Base-by-base conservation (phyloP, 129 eudicot genomes). In the Flaveria trinervia region DNA sequence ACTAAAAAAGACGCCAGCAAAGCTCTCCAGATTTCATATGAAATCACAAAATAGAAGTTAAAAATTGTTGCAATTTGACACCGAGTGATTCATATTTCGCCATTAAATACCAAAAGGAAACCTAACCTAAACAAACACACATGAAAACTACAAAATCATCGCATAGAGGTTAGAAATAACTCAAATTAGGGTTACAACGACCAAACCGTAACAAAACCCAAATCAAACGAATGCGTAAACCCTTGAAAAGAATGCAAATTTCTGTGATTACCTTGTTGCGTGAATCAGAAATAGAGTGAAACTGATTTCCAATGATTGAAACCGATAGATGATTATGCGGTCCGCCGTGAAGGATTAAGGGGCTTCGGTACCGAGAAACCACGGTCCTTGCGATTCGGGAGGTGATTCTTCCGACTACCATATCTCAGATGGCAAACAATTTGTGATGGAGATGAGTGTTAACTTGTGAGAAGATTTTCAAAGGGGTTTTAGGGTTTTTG, bases 181-280 rank as follows among this genome's bases (percentile, higher is more conserved):
- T 30, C 36, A 30, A 30, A 30, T 30, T 30, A 30, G 36, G 36
- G 36, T 30, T 30, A 30, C 36, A 30, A 3, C 36, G 0, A 30
- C 3, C 68, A 79, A 79, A 79, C 79, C 83, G 79, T 79, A 65
- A 80, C 43, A 77, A 83, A 89, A 82, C 89, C 90, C 84, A 28
- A 18, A 33, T 22, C 30, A 46, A 69, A 72, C 39, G 14, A 72
- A 79, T 43, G 52, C 17, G 46, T 7, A 20, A 50, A 55, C 9
- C 61, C 61, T 18, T 50, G n/a, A 25, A 18, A 20, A 60, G 1
- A 20, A 50, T 15, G 8, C 9, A 23, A 36, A 26, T 50, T 1
- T 36, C 5, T 26, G 14, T 26, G 43, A 51, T 71, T 73, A 90
- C 93, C 89, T 81, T 83, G 70, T 65, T 69, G 17, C 65, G 80